phyloP scores from a whole-genome alignment of 441 rosid species.

The Syzygium malaccense region DNA sequence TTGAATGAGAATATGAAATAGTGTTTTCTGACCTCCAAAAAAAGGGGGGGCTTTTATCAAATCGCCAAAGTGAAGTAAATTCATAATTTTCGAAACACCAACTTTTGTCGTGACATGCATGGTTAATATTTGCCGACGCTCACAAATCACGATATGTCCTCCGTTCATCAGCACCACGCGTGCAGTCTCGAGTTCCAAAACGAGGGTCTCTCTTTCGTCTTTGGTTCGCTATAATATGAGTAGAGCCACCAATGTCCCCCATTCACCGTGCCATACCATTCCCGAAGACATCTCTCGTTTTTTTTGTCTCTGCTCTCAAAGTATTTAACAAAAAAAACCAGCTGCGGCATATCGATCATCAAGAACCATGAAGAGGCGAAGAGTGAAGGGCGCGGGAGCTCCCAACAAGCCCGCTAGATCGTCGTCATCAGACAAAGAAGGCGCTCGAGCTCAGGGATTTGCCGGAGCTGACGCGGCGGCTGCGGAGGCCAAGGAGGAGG shows the following conservation, averaged over 20 bases:
- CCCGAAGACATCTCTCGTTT: constrained; percentile 2
- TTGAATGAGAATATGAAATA: too few relatives aligned
- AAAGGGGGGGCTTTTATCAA: too few relatives aligned
- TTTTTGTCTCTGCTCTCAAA: constrained; percentile 1
- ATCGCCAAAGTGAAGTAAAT: too few relatives aligned
- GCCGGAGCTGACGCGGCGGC: background rate
- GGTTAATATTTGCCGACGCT: background rate
- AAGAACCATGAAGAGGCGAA: constrained; percentile 37
- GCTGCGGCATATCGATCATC: too few relatives aligned
- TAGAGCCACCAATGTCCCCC: background rate
- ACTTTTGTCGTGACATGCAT: too few relatives aligned
- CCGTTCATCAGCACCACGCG: background rate
- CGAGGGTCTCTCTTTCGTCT: background rate
- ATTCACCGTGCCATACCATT: background rate
- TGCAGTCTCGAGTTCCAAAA: background rate
- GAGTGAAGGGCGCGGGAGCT: background rate
- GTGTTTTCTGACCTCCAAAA: too few relatives aligned
- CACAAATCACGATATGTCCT: background rate
- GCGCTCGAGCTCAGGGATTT: background rate
- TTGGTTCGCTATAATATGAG: background rate
- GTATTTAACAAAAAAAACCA: background rate
- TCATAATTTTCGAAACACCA: too few relatives aligned
- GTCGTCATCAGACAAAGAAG: background rate
- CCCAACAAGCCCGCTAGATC: background rate
- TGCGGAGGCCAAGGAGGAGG: background rate